Percentiles rank a stretch among this genome's conserved stretches.
Conservation (phyloP, 2,329 filamentous ascomycete genomes). For the Fusarium compactum region DNA sequence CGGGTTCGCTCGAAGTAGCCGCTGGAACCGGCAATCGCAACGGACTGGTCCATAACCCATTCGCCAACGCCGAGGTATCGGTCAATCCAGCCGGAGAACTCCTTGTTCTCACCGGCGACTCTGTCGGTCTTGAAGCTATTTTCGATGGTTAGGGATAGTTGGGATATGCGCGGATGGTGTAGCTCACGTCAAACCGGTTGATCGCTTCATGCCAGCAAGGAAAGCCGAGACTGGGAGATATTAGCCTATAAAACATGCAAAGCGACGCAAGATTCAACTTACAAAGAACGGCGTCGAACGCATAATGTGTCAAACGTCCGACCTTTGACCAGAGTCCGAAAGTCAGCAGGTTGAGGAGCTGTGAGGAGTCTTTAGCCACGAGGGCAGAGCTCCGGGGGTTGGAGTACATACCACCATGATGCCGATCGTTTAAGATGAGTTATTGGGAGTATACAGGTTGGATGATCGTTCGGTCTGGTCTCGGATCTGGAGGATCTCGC, state of each 20-base stretch:
- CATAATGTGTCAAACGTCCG: conserved; percentile 92
- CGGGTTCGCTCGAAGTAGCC: conserved; percentile 92
- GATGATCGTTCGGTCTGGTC: conserved; percentile 2
- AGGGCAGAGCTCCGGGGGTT: conserved; percentile 35
- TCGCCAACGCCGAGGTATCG: conserved; percentile 95
- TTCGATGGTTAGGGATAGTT: conserved; percentile 45
- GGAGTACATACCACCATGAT: conserved; percentile 52
- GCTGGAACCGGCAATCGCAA: conserved; percentile 88
- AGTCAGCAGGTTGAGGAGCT: conserved; percentile 76
- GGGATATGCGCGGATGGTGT: neutral
- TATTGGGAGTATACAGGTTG: conserved; percentile 2
- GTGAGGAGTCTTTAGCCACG: conserved; percentile 54
- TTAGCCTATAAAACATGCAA: conserved; percentile 4
- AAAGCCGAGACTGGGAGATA: conserved; percentile 84
- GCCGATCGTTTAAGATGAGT: conserved; percentile 2
- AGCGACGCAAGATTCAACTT: conserved; percentile 55
- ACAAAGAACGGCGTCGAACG: conserved; percentile 95
- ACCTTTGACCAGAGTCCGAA: conserved; percentile 82
- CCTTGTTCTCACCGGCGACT: conserved; percentile 82
- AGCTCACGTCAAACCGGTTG: conserved; percentile 96
- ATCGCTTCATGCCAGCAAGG: conserved; percentile 96
- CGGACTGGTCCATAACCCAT: conserved; percentile 98
- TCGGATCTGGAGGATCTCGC: conserved; percentile 16
- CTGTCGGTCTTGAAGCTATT: conserved; percentile 88
- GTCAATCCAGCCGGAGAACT: conserved; percentile 88